Evolutionary conservation across 2,329 filamentous ascomycete species (phyloP), one percentile per base, ranked within the genome.

Genomic region (Domatiomyces globalis): DNA sequence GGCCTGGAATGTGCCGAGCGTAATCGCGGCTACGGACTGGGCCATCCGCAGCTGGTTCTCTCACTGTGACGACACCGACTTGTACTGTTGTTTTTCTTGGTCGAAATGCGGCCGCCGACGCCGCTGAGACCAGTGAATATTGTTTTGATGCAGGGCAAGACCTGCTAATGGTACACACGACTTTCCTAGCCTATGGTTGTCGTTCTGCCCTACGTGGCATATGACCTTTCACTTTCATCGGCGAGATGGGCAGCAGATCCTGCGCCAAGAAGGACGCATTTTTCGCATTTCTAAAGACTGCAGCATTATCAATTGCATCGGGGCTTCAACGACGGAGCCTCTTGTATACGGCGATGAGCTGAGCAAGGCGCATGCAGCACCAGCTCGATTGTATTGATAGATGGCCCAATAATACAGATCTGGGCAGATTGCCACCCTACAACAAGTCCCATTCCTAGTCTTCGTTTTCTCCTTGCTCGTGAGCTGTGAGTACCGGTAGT

Each of bases 1-100:
- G 92, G 90, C 50, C 76, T 96, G 51, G 80, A 90, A 64, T 86
- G 92, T 76, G 87, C 87, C 53, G 87, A 87, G 63, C 88, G 86
- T 69, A 85, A 82, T 62, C 79, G 77, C 61, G 81, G 81, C 65
- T 85, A 85, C 63, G 70, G 69, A 50, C 65, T 71, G 57, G 68
- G 67, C 46, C 66, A 71, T 61, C 65, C 70, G 49, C 72, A 75
- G 62, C 86, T 87, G 66, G 84, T 89, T 64, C 74, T 89, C 62
- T 88, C 85, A 55, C 72, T 87, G 62, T 87, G 52, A 61, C 54
- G 43, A 19, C 22, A 39, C 10, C 33, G 15, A 15, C 33, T 39
- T 15, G 10, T 39, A 33, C 29, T 33, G 10, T 7, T 33, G 10
- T 12, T 12, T 39, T 39, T 15, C 33, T 39, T 39, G 33, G 33